A percentile compares a stretch with the other conserved stretches of the same genome.
Evolutionary conservation across 129 eudicot species (phyloP).

Genomic region (Flaveria sonorensis): DNA sequence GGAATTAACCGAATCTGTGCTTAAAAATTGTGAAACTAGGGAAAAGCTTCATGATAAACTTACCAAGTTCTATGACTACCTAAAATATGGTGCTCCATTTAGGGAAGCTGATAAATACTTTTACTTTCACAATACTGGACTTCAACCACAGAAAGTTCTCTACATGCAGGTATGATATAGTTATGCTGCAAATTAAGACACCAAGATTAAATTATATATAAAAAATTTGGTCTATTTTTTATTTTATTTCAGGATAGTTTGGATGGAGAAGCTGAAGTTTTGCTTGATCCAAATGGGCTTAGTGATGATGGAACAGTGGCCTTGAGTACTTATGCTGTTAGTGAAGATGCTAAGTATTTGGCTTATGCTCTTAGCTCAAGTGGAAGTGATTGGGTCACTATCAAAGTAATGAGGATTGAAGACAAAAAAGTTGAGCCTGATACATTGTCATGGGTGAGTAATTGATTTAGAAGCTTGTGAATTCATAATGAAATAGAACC

Average conservation of each 20-base stretch:
- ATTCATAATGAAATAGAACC: neutral
- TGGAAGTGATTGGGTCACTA: slow-evolving; percentile 97
- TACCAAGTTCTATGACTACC: slow-evolving; percentile 78
- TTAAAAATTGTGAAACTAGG: slow-evolving; percentile 69
- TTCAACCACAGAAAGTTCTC: slow-evolving; percentile 89
- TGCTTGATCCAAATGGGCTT: slow-evolving; percentile 89
- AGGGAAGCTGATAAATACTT: slow-evolving; percentile 78
- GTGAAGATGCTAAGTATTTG: slow-evolving; percentile 90
- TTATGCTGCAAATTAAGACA: slow-evolving; percentile 6
- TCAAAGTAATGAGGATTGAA: slow-evolving; percentile 73
- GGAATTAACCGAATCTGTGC: slow-evolving; percentile 73
- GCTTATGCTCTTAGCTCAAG: slow-evolving; percentile 87
- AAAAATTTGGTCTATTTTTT: neutral
- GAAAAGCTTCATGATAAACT: slow-evolving; percentile 72
- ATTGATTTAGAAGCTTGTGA: neutral
- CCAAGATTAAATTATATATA: neutral
- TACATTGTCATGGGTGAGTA: slow-evolving; percentile 81
- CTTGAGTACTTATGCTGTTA: slow-evolving; percentile 65
- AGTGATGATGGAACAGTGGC: slow-evolving; percentile 96
- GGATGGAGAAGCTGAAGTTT: slow-evolving; percentile 77
- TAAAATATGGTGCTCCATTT: slow-evolving; percentile 72
- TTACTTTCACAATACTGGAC: slow-evolving; percentile 84
- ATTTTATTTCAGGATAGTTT: slow-evolving; percentile 65
- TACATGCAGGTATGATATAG: slow-evolving; percentile 71
- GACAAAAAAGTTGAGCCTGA: slow-evolving; percentile 69